These are phyloP conservation scores for Pneumocystis sp. DNA, from an alignment of 1,139 yeast genomes.

Conservation along the genomic window DNA sequence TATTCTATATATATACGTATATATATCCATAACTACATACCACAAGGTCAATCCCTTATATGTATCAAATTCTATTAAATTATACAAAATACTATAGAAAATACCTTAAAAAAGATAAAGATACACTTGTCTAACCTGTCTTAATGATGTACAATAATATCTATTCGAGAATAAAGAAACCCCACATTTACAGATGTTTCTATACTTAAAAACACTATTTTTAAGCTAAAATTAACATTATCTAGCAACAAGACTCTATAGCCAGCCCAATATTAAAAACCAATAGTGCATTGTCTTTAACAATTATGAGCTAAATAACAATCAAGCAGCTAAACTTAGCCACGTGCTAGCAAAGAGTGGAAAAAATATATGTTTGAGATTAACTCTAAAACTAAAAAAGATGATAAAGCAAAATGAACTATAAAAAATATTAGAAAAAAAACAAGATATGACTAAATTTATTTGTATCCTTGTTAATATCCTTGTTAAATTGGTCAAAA, in stretches of 20 bases:
- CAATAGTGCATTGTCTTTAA: background rate
- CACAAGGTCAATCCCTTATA: no score
- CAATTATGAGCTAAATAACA: no score
- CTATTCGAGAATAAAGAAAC: no score
- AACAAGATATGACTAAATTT: background rate
- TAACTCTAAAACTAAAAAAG: background rate
- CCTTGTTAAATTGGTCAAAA: background rate
- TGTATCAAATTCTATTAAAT: no score
- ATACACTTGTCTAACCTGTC: no score
- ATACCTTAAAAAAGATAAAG: no score
- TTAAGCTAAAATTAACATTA: background rate
- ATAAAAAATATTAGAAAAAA: background rate
- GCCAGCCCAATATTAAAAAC: background rate
- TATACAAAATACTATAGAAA: no score
- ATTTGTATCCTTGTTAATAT: background rate
- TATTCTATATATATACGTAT: no score
- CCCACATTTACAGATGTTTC: no score
- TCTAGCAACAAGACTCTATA: background rate
- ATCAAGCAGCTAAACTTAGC: background rate
- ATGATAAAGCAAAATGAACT: background rate
- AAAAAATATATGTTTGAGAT: no score
- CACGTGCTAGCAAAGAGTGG: background rate
- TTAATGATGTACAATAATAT: no score
- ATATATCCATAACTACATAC: background rate
- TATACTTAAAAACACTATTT: background rate